Evolutionary conservation across 306 rosid species (phyloP).

Genomic region (Prunus mume): DNA sequence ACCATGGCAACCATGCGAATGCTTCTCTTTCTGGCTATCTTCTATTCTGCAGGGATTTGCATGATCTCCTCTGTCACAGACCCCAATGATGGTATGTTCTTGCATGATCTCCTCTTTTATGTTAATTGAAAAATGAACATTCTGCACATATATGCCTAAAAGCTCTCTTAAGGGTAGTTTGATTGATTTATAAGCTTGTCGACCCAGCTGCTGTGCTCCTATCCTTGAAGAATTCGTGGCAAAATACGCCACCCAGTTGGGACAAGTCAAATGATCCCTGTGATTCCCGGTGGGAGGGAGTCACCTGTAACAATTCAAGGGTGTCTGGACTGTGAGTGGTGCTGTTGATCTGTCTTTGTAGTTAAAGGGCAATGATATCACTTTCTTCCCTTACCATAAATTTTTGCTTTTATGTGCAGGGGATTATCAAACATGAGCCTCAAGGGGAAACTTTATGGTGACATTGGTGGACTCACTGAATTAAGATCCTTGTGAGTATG

Average conservation of each 20-base stretch:
- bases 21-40: constrained; percentile 42
- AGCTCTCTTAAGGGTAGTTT: neutral
- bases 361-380: neutral
- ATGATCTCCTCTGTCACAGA: constrained; percentile 46
- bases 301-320: constrained; percentile 65
- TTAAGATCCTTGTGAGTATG: constrained; percentile 63
- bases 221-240: constrained; percentile 54
- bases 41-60: constrained; percentile 37
- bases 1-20: constrained; percentile 25
- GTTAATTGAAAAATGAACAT: neutral
- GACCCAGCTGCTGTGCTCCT: constrained; percentile 50
- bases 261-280: constrained; percentile 65
- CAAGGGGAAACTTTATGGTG: constrained; percentile 56
- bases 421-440: constrained; percentile 58
- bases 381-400: neutral
- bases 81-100: constrained; percentile 38
- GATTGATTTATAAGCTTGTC: neutral
- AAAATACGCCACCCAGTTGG: constrained; percentile 74
- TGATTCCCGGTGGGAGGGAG: constrained; percentile 78
- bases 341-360: neutral
- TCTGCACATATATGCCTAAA: neutral
- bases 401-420: constrained; percentile 28
- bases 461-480: constrained; percentile 58
- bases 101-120: neutral
- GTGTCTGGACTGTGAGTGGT: constrained; percentile 58